These are phyloP conservation scores for Pythium dissimile DNA, from an alignment of 352 stramenopile species.

Conservation along the genomic window DNA sequence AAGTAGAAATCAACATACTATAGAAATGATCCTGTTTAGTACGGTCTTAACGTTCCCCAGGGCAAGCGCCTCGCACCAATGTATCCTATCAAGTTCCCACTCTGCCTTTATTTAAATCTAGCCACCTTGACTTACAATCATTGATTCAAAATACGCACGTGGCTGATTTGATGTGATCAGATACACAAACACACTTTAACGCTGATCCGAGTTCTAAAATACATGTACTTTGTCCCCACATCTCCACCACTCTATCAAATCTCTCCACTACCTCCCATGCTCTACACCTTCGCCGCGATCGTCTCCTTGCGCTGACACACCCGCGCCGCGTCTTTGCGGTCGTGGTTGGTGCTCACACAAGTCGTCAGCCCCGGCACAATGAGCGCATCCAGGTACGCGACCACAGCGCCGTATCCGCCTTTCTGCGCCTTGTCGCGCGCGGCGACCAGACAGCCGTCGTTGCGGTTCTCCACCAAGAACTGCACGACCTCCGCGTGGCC, in stretches of 20 bases:
- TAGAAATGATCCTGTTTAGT: conserved; percentile 16
- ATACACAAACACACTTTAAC: too few relatives aligned
- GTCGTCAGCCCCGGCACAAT: background rate
- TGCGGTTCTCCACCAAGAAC: conserved; percentile 9
- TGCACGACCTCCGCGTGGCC: conserved; percentile 5
- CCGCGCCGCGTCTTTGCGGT: background rate
- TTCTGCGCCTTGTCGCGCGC: conserved; percentile 16
- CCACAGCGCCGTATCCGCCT: background rate
- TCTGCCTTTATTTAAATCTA: background rate
- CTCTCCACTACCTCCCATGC: background rate
- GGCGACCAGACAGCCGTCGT: conserved; percentile 11
- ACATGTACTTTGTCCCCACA: background rate
- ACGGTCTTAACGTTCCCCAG: background rate
- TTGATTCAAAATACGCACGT: too few relatives aligned
- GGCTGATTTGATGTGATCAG: too few relatives aligned
- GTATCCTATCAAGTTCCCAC: background rate
- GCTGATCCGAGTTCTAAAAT: too few relatives aligned
- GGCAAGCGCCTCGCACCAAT: background rate
- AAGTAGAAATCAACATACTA: conserved; percentile 13
- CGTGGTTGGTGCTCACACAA: conserved; percentile 8
- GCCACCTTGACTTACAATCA: background rate
- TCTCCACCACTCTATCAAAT: too few relatives aligned
- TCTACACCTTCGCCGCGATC: background rate
- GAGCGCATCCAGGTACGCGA: background rate
- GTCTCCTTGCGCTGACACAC: background rate